A percentile compares a stretch with the other conserved stretches of the same genome.
Evolutionary conservation across 1,284 basidiomycete genomes (phyloP).

Genomic region (Somion occarium): DNA sequence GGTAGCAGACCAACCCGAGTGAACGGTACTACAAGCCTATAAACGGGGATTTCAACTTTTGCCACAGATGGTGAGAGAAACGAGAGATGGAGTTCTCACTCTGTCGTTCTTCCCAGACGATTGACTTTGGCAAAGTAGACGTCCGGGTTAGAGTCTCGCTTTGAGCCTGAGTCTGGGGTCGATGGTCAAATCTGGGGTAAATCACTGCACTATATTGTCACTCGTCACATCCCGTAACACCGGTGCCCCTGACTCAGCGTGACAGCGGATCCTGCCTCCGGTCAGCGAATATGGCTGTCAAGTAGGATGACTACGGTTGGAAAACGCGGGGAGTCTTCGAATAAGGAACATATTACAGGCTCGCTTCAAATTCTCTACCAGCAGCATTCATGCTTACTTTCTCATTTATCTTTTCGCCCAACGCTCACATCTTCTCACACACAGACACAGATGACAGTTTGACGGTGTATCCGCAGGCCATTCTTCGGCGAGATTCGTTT

Average conservation of each 20-base stretch:
- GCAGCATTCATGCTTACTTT: no score
- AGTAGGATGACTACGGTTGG: no score
- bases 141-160: background rate
- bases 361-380: no score
- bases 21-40: background rate
- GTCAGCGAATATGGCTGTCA: background rate
- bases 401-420: background rate
- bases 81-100: background rate
- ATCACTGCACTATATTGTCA: background rate
- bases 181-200: background rate
- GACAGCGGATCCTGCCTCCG: background rate
- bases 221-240: background rate
- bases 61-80: background rate
- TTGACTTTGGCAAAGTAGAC: background rate
- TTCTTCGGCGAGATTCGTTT: background rate
- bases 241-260: background rate
- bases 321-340: no score
- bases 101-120: background rate
- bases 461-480: background rate
- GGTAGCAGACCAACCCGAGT: background rate
- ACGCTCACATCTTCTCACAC: background rate
- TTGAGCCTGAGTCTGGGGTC: background rate
- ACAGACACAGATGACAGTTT: background rate
- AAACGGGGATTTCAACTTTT: constrained; percentile 2
- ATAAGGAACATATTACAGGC: no score